Evolutionary conservation across 2,329 filamentous ascomycete species (phyloP).

Genomic region (Trichoderma endophyticum): DNA sequence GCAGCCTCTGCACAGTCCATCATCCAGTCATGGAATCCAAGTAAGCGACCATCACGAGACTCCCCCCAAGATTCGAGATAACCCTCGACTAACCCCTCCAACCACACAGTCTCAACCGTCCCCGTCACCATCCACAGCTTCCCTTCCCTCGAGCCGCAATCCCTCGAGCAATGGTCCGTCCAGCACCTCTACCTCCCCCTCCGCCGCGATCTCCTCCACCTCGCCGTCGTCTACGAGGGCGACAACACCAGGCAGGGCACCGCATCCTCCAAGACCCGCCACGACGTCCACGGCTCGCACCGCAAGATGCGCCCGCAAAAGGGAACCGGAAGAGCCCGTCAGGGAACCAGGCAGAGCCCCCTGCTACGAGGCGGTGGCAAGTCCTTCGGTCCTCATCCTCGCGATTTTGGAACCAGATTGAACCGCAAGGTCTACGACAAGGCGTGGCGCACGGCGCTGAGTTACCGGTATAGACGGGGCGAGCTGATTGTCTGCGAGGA

Average conservation of each 20-base stretch:
- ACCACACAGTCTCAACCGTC: conserved; percentile 55
- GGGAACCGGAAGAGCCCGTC: conserved; percentile 74
- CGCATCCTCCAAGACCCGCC: conserved; percentile 76
- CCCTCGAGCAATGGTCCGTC: conserved; percentile 72
- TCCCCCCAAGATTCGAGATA: not conserved
- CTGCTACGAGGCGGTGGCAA: conserved; percentile 83
- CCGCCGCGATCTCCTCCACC: conserved; percentile 86
- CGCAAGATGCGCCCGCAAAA: conserved; percentile 85
- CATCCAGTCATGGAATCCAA: conserved; percentile 44
- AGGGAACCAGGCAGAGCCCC: conserved; percentile 78
- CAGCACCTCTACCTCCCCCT: conserved; percentile 85
- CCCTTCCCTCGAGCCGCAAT: conserved; percentile 78
- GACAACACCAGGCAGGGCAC: conserved; percentile 85
- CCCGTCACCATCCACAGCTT: conserved; percentile 86
- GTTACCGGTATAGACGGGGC: conserved; percentile 82
- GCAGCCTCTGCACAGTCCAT: conserved; percentile 33
- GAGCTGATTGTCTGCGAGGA: conserved; percentile 85
- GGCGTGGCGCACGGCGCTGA: conserved; percentile 90
- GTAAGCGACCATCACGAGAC: conserved; percentile 31
- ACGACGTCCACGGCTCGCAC: conserved; percentile 78
- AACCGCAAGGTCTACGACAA: conserved; percentile 91
- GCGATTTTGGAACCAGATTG: conserved; percentile 83
- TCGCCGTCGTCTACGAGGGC: conserved; percentile 88
- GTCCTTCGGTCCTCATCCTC: conserved; percentile 81
- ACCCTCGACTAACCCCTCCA: not conserved